Evolutionary conservation across 352 stramenopile species (phyloP), one percentile per base, ranked within the genome.

Genomic region (Globisporangium barbulae): DNA sequence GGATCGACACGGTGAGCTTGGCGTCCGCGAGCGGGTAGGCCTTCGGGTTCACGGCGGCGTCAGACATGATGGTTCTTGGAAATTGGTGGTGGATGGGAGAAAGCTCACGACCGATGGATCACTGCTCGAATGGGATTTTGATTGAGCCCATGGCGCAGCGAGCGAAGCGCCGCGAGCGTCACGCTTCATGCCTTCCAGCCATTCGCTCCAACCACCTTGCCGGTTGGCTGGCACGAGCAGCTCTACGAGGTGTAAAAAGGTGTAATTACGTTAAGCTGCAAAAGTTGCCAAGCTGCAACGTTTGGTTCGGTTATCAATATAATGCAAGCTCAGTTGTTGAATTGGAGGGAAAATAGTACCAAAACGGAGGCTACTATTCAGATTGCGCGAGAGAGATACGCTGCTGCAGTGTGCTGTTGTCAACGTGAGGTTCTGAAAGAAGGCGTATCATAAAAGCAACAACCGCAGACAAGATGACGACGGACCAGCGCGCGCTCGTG

Each of bases 1-100:
- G 88, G 69, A 99, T 98, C 61, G 90, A 98, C 61, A 99, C 96
- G 19, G 97, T 99, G 53, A 99, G 88, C 73, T 99, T 98, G 57
- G 97, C 95, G 75, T 99, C 97, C 48, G 97, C 96, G 42, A 99
- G 88, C 63, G 97, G 97, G 81, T 99, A 99, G 44, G 97, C 97
- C 88, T 99, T 98, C 42, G 89, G 88, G 86, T 96, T 97, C 73
- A 96, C 89, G 48, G 81, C 77, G 49, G 81, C 76, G 74, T 94
- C 82, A 66, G 79, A 73, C 86, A 95, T 95, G 15, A 48, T 48
- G 42, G 17, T 48, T 42, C 28, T 70, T 55, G n/a, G 9, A 52
- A 64, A 52, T 56, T 21, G 59, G 59, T 17, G 7, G 41, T 41
- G 9, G 54, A 53, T 57, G 28, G 50, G 33, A 42, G 50, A 70